phyloP scores from a whole-genome alignment of 371 early-diverging fungal species.

The Mortierella sp. region DNA sequence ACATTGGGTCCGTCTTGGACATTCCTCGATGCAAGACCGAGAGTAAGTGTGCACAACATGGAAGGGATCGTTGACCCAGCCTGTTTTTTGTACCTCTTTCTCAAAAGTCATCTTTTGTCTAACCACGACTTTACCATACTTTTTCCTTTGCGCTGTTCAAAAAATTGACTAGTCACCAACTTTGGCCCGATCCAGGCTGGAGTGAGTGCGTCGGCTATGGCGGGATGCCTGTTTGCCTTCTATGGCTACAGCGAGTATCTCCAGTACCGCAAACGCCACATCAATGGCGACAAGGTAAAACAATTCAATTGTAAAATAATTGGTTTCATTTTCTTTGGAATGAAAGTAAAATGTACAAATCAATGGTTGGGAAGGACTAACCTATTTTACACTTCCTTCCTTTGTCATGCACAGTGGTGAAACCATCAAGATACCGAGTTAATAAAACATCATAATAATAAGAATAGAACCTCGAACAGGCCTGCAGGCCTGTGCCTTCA shows the following conservation, averaged over 20 bases:
- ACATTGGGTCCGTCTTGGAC: background rate
- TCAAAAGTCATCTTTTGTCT: background rate
- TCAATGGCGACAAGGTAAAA: slow-evolving; percentile 45
- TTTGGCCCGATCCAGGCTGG: slow-evolving; percentile 10
- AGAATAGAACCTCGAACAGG: too few species aligned
- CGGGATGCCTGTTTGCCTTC: slow-evolving; percentile 35
- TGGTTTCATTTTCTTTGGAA: too few species aligned
- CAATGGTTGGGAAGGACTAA: too few species aligned
- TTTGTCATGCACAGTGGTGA: too few species aligned
- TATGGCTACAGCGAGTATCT: slow-evolving; percentile 40
- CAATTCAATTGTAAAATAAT: background rate
- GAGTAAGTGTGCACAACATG: background rate
- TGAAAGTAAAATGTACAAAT: too few species aligned
- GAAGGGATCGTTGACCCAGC: background rate
- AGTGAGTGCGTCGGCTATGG: slow-evolving; percentile 21
- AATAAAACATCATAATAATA: too few species aligned
- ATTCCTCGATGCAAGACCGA: background rate
- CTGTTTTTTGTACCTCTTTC: background rate
- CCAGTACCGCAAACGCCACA: slow-evolving; percentile 38
- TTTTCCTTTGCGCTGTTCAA: too few species aligned
- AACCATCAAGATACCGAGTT: too few species aligned
- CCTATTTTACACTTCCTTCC: too few species aligned
- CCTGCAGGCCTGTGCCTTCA: too few species aligned
- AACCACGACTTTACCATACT: background rate
- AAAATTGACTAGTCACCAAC: slow-evolving; percentile 23